Base-by-base conservation (phyloP, 176 grass and related monocot species). In the Thinopyrum elongatum region DNA sequence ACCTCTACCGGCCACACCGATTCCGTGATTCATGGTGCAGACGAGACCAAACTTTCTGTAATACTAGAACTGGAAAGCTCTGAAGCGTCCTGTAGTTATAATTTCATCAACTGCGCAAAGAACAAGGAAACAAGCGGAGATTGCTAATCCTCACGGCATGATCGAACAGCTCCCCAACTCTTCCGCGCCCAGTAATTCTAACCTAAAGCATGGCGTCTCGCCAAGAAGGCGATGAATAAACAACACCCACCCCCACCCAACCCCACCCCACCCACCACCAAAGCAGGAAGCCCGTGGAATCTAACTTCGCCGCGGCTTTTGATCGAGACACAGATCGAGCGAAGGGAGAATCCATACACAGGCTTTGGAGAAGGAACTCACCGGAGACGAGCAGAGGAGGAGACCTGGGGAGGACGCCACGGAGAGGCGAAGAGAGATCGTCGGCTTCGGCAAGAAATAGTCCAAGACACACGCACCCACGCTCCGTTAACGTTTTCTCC, bases 231-330 rank as follows among this genome's bases (percentile, higher is more conserved):
- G 35, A 44, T 3, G 49, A 51, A 67, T 3, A 11, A 47, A 51
- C 6, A 15, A 4, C 44, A 47, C 44, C 44, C 42, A 44, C 42
- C 42, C 42, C 42, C 42, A 44, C 41, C 41, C 41, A 1, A 1
- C 41, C 2, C 3, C 64, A 13, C 3, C 80, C 80, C 3, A 9
- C 49, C 80, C 33, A 22, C 11, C 65, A 8, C 7, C 53, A 22
- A 58, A 58, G 53, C 47, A 83, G 38, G 31, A 82, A 73, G n/a
- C 69, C 31, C 17, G 15, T 15, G 47, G 62, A 83, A 83, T 83
- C 67, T 8, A 1, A 46, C 14, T 74, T 74, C 1, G 19, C 16
- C 53, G 53, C 19, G 7, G 19, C 17, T 7, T 53, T 68, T 16
- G 79, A 81, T 35, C 41, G 19, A 81, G 49, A 35, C 64, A 25